phyloP scores from a whole-genome alignment of 352 stramenopile species.

The Globisporangium orthogonon region DNA sequence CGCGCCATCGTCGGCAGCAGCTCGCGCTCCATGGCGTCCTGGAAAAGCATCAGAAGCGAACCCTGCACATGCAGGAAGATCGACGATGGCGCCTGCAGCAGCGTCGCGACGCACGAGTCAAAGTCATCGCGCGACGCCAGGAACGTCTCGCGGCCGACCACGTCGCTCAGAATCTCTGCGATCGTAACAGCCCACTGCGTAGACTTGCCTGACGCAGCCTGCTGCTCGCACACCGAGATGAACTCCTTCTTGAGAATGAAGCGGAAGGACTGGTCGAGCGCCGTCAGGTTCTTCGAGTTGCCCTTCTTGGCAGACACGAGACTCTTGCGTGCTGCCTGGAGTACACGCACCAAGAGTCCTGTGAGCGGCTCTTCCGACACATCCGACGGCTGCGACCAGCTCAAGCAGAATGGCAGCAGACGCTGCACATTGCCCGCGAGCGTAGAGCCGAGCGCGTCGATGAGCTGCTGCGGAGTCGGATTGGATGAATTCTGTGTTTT shows the following conservation, averaged over 20 bases:
- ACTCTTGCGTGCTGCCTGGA: slow-evolving; percentile 33
- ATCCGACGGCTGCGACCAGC: slow-evolving; percentile 50
- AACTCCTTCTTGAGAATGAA: slow-evolving; percentile 71
- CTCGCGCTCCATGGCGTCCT: slow-evolving; percentile 36
- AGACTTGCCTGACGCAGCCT: slow-evolving; percentile 10
- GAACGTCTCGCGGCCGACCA: slow-evolving; percentile 31
- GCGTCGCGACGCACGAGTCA: slow-evolving; percentile 48
- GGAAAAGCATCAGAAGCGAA: slow-evolving; percentile 45
- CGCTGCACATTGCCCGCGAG: slow-evolving; percentile 29
- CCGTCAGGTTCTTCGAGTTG: slow-evolving; percentile 27
- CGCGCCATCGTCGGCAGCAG: slow-evolving; percentile 61
- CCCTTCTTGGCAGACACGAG: slow-evolving; percentile 23
- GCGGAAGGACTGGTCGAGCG: slow-evolving; percentile 43
- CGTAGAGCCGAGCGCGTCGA: slow-evolving; percentile 31
- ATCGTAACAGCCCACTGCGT: slow-evolving; percentile 22
- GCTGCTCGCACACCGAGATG: slow-evolving; percentile 27
- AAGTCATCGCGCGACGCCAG: slow-evolving; percentile 45
- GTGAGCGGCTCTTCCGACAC: slow-evolving; percentile 40
- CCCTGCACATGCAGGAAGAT: slow-evolving; percentile 66
- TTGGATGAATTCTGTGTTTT: slow-evolving; percentile 6
- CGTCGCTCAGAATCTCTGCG: slow-evolving; percentile 43
- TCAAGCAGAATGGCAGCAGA: slow-evolving; percentile 52
- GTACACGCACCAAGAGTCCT: slow-evolving; percentile 50
- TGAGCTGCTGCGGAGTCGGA: slow-evolving; percentile 21
- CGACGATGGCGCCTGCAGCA: slow-evolving; percentile 51